Conservation (phyloP, 129 eudicot genomes). For the Flaveria bidentis region DNA sequence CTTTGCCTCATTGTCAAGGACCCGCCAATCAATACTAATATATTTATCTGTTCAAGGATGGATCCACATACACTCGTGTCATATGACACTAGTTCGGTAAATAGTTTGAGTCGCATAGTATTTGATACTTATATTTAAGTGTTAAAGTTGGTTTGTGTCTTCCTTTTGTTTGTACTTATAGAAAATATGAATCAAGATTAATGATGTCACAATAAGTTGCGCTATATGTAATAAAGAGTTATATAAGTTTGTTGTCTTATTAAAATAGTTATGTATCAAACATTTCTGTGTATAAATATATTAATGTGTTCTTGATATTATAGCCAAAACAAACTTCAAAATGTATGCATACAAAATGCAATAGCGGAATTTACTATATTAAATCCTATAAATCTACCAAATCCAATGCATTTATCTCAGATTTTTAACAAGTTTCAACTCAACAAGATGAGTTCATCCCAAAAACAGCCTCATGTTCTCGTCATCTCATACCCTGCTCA, state of each 20-base stretch:
- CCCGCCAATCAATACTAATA: neutral
- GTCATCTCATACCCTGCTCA: slow-evolving; percentile 38
- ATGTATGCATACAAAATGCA: neutral
- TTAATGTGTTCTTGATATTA: neutral
- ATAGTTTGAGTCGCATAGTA: too few species aligned
- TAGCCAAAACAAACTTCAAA: neutral
- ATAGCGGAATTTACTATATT: slow-evolving; percentile 18
- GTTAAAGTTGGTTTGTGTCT: too few species aligned
- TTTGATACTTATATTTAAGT: too few species aligned
- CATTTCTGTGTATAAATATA: too few species aligned
- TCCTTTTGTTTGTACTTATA: too few species aligned
- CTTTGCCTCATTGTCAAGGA: slow-evolving; percentile 45
- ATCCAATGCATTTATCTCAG: neutral
- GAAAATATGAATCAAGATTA: too few species aligned
- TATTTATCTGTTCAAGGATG: neutral
- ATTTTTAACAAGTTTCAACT: neutral
- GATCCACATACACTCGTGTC: neutral
- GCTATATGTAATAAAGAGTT: too few species aligned
- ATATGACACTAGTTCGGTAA: too few species aligned
- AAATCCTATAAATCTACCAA: slow-evolving; percentile 19
- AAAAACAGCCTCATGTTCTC: slow-evolving; percentile 30
- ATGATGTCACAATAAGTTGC: too few species aligned
- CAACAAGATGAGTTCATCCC: slow-evolving; percentile 18
- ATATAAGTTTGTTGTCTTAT: too few species aligned
- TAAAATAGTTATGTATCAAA: too few species aligned